Evolutionary conservation across 768 basidiomycete species (phyloP), one percentile per base, ranked within the genome.

Genomic region (Lactarius hengduanensis): DNA sequence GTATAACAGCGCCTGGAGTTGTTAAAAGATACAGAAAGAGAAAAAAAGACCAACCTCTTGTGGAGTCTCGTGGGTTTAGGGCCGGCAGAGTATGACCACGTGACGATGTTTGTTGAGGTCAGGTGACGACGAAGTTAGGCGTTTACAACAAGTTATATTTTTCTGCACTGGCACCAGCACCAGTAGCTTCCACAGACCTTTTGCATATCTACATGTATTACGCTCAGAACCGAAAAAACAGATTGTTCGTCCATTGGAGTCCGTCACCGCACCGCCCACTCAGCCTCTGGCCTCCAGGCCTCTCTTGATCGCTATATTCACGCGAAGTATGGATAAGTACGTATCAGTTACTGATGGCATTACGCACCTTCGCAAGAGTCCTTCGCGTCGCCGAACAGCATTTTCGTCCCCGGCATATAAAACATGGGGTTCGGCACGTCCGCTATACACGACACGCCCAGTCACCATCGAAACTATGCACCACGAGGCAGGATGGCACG

Each of bases 341-440:
- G n/a, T 43, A n/a, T 20, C 1, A 6, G 10, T 5, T 15, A 60
- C 22, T 2, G 4, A n/a, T 26, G 32, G 26, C 26, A 32, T 32
- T 7, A 28, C 71, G 13, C 45, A 89, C 90, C 92, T 76, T 95
- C 94, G 71, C 93, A 94, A 36, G 89, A 91, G 72, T 91, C 90
- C 74, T 93, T 94, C 40, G 94, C 94, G 75, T 95, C 94, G 54
- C 94, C 93, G 71, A 95, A 95, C 68, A 95, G 72, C 94, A 95
- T 95, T 78, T 88, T 91, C 28, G 93, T 90, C 55, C 89, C 88
- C 26, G 88, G 85, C 89, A 93, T 92, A 77, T 91, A 95, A 81
- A 95, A 95, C 89, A 95, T 90, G 22, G 93, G 93, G 74, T 95
- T 95, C 13, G 91, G 93, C 11, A 94, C 92, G 74, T 94, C 92